phyloP scores from a whole-genome alignment of 208 protist species.

The Trypanosoma vivax region DNA sequence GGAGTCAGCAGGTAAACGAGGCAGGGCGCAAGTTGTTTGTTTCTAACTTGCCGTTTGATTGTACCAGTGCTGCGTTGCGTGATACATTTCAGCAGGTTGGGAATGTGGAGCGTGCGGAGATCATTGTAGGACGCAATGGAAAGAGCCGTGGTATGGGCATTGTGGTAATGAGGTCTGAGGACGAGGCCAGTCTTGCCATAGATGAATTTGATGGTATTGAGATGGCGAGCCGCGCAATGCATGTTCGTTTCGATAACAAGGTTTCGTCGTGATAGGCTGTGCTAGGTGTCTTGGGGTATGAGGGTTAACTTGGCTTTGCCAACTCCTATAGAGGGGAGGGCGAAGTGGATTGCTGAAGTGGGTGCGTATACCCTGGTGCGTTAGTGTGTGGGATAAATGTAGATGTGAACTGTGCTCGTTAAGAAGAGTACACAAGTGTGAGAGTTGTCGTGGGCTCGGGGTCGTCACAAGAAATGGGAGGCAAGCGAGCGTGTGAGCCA shows the following conservation, averaged over 20 bases:
- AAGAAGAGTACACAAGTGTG: no score
- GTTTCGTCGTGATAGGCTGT: conserved; percentile 6
- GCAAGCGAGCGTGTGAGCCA: no score
- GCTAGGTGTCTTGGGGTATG: not conserved
- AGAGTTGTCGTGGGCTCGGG: no score
- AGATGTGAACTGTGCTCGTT: no score
- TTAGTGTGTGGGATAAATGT: no score
- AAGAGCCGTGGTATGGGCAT: conserved; percentile 74
- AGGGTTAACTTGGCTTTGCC: no score
- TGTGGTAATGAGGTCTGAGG: conserved; percentile 65
- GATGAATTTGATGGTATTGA: conserved; percentile 81
- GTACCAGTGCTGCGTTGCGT: conserved; percentile 52
- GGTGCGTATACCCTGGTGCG: no score
- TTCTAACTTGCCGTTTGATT: conserved; percentile 80
- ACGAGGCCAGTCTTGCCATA: conserved; percentile 65
- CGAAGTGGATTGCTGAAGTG: no score
- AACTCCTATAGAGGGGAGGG: no score
- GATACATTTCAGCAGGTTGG: conserved; percentile 82
- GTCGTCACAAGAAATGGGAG: no score
- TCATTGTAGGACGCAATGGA: conserved; percentile 60
- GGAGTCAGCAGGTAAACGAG: conserved; percentile 65
- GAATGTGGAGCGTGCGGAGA: conserved; percentile 67
- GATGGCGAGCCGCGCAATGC: conserved; percentile 79
- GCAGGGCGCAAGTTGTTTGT: conserved; percentile 71
- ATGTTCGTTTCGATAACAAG: conserved; percentile 73